Percentiles rank a stretch among this genome's conserved stretches.
Evolutionary conservation across 352 stramenopile species (phyloP).

Genomic region (Globisporangium paddicum): DNA sequence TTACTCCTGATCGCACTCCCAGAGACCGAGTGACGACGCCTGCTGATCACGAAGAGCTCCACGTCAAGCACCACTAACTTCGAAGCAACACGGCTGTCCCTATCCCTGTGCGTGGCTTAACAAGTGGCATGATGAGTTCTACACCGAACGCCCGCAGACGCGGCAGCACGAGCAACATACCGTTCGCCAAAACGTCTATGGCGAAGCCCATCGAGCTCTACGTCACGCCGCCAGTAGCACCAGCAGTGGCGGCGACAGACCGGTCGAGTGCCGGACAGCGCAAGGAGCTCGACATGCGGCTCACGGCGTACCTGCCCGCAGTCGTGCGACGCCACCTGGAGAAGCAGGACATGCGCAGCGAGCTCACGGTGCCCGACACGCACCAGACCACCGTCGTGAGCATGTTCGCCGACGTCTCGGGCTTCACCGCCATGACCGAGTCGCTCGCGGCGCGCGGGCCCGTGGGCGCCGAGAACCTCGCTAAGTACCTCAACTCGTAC

Average conservation of each 20-base stretch:
- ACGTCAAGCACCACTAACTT: too few species aligned
- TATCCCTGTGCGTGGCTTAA: neutral
- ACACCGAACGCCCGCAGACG: neutral
- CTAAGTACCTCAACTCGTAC: conserved; percentile 92
- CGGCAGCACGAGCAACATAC: neutral
- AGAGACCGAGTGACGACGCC: too few species aligned
- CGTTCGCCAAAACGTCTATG: neutral
- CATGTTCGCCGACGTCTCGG: conserved; percentile 93
- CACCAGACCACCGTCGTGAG: conserved; percentile 79
- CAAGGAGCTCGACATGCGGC: conserved; percentile 80
- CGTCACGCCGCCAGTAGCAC: neutral
- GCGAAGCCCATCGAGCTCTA: neutral
- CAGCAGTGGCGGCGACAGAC: conserved; percentile 11
- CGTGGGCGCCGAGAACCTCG: conserved; percentile 87
- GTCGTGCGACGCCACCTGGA: conserved; percentile 77
- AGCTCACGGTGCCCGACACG: conserved; percentile 53
- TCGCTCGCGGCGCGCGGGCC: conserved; percentile 81
- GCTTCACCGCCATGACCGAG: conserved; percentile 93
- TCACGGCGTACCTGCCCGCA: conserved; percentile 78
- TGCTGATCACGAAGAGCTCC: too few species aligned
- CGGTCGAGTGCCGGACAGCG: conserved; percentile 37
- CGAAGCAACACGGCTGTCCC: too few species aligned
- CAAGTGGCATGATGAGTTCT: neutral
- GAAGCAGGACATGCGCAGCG: conserved; percentile 34
- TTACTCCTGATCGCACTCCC: neutral